These are phyloP conservation scores for Phycomyces blakesleeanus DNA, from an alignment of 192 early-diverging fungal genomes.

Conservation along the genomic window DNA sequence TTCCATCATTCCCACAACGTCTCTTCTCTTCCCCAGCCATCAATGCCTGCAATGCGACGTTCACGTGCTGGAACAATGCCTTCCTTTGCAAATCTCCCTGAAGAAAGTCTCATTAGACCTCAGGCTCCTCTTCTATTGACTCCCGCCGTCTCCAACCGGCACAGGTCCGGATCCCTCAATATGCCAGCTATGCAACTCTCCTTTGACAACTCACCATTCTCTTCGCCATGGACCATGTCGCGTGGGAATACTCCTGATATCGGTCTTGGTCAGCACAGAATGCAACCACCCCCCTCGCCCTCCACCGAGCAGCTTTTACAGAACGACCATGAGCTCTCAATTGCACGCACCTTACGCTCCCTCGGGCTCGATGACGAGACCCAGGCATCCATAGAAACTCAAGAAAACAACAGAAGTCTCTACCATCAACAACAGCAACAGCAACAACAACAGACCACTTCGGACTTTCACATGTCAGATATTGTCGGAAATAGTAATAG, in stretches of 20 bases:
- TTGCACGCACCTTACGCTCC: conserved; percentile 33
- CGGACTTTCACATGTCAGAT: conserved; percentile 19
- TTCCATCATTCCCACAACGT: neutral
- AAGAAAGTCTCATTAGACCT: neutral
- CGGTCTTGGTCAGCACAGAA: conserved; percentile 2
- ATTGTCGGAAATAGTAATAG: too few species aligned
- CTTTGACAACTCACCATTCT: conserved; percentile 13
- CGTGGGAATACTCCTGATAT: conserved; percentile 2
- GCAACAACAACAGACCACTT: neutral
- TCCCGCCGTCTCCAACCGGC: conserved; percentile 1
- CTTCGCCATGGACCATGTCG: conserved; percentile 1
- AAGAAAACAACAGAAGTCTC: neutral
- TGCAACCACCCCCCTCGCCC: conserved; percentile 10
- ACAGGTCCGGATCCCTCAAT: conserved; percentile 28
- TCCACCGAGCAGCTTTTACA: conserved; percentile 30
- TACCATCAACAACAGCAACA: too few species aligned
- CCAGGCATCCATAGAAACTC: neutral
- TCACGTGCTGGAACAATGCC: conserved; percentile 36
- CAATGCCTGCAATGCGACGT: conserved; percentile 11
- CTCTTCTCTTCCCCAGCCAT: neutral
- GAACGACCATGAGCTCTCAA: conserved; percentile 27
- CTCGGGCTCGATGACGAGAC: conserved; percentile 29
- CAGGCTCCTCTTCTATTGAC: neutral
- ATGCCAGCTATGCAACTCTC: neutral
- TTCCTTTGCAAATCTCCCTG: conserved; percentile 16